These are phyloP conservation scores for Cercophora newfieldiana DNA, from an alignment of 495 filamentous ascomycete genomes.

Conservation along the genomic window DNA sequence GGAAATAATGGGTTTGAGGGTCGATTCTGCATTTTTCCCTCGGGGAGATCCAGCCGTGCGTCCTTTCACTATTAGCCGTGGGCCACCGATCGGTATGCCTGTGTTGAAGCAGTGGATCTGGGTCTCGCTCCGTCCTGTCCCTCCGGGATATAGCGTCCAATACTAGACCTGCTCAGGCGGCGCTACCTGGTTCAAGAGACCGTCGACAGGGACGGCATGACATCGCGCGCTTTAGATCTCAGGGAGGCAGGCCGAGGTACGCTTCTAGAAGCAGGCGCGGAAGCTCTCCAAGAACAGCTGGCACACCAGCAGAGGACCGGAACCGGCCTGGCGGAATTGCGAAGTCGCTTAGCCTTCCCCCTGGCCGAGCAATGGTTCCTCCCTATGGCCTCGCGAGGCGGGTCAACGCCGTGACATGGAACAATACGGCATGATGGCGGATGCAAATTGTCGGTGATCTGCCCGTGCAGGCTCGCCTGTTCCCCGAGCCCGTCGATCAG, in stretches of 20 bases:
- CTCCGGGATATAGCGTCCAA: conserved; percentile 5
- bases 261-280: conserved; percentile 16
- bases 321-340: conserved; percentile 8
- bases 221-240: conserved; percentile 3
- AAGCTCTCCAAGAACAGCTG: not conserved
- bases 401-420: not conserved
- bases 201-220: conserved; percentile 13
- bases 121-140: not conserved
- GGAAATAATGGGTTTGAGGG: conserved; percentile 6
- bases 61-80: conserved; percentile 11
- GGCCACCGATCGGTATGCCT: not conserved
- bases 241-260: conserved; percentile 29
- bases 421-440: conserved; percentile 10
- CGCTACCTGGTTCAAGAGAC: conserved; percentile 3
- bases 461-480: not conserved
- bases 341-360: conserved; percentile 3
- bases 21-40: conserved; percentile 5
- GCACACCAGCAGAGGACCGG: conserved; percentile 2
- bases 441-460: conserved; percentile 20
- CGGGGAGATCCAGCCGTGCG: conserved; percentile 2
- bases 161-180: not conserved
- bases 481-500: conserved; percentile 6
- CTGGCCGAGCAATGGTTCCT: not conserved
- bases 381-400: not conserved
- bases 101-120: not conserved